Percentiles rank a stretch among this genome's conserved stretches.
Evolutionary conservation across 1,284 basidiomycete species (phyloP).

Genomic region (Anthracocystis panici-leucophaei): DNA sequence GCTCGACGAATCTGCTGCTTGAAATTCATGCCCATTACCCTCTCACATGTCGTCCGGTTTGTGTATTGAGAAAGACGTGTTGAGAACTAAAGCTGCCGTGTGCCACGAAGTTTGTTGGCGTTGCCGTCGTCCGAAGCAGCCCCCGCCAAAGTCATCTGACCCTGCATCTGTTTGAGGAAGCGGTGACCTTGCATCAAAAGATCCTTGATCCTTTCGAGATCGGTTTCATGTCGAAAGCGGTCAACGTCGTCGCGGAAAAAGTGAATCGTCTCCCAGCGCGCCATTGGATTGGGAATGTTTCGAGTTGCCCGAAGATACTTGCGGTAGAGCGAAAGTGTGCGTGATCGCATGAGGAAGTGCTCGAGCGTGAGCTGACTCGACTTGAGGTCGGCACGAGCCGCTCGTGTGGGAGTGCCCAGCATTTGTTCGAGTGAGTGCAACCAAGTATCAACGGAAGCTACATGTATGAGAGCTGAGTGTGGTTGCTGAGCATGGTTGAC

Average conservation of each 20-base stretch:
- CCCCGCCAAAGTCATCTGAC: slow-evolving; percentile 50
- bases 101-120: slow-evolving; percentile 37
- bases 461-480: not conserved
- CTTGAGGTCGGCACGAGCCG: slow-evolving; percentile 37
- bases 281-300: slow-evolving; percentile 58
- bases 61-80: not conserved
- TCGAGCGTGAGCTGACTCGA: slow-evolving; percentile 53
- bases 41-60: no score
- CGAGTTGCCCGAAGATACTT: slow-evolving; percentile 56
- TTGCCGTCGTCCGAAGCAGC: slow-evolving; percentile 23
- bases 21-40: no score
- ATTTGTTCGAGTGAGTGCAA: slow-evolving; percentile 9
- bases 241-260: slow-evolving; percentile 53
- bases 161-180: slow-evolving; percentile 56
- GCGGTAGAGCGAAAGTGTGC: slow-evolving; percentile 54
- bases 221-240: slow-evolving; percentile 38
- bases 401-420: slow-evolving; percentile 16
- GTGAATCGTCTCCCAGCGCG: slow-evolving; percentile 60
- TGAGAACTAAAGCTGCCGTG: slow-evolving; percentile 18
- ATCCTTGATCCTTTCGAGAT: slow-evolving; percentile 46
- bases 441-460: not conserved
- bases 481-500: not conserved
- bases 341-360: slow-evolving; percentile 53
- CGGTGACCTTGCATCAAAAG: slow-evolving; percentile 47
- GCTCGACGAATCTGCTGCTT: slow-evolving; percentile 54